These are phyloP conservation scores for Colletotrichum australisinense DNA, from an alignment of 2,329 filamentous ascomycete genomes.

Conservation along the genomic window DNA sequence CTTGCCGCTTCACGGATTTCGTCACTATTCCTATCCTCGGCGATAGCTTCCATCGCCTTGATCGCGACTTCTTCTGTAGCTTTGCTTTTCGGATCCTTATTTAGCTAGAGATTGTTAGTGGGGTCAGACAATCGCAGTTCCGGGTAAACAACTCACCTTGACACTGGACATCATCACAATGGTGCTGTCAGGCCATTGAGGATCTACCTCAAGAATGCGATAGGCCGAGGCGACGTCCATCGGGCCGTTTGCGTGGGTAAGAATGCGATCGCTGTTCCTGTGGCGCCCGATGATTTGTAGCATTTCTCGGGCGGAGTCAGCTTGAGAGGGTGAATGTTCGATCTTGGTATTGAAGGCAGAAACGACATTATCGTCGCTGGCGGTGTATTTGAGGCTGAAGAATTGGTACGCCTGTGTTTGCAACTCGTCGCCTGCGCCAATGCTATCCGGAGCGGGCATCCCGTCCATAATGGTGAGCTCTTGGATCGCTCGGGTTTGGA, in stretches of 20 bases:
- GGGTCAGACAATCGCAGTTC: neutral
- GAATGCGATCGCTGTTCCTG: conserved; percentile 24
- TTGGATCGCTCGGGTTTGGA: conserved; percentile 27
- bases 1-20: neutral
- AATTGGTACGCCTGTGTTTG: conserved; percentile 32
- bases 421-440: conserved; percentile 22
- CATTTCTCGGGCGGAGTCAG: conserved; percentile 38
- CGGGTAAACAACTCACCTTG: conserved; percentile 11
- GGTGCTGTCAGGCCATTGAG: conserved; percentile 17
- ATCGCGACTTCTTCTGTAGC: conserved; percentile 1
- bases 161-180: conserved; percentile 28
- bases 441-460: neutral
- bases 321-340: conserved; percentile 37
- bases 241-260: conserved; percentile 16
- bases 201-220: conserved; percentile 23
- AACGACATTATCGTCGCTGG: conserved; percentile 38
- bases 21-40: conserved; percentile 16
- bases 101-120: conserved; percentile 13
- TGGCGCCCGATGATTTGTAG: conserved; percentile 38
- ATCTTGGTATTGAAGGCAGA: conserved; percentile 37
- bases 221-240: conserved; percentile 28
- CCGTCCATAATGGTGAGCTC: conserved; percentile 31
- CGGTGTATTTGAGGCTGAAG: conserved; percentile 27
- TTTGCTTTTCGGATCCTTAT: conserved; percentile 23
- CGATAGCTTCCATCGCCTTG: conserved; percentile 30